A percentile compares a stretch with the other conserved stretches of the same genome.
These are phyloP conservation scores for Senna siamea DNA, from an alignment of 306 rosid species.

Conservation along the genomic window DNA sequence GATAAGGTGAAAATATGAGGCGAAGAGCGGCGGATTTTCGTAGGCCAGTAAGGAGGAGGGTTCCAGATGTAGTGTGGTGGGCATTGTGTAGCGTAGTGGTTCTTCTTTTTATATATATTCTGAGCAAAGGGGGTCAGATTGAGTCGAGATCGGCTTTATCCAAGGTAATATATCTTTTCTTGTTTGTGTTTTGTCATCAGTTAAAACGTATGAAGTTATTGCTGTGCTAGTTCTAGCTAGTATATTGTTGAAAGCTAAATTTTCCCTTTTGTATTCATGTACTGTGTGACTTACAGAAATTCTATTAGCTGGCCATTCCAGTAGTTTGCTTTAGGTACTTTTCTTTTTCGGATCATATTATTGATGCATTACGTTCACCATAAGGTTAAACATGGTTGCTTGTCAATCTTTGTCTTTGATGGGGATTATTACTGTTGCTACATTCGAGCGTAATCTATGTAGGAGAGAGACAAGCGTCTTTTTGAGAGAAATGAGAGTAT, in stretches of 20 bases:
- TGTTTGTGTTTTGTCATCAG: neutral
- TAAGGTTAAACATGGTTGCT: neutral
- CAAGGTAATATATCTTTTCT: slow-evolving; percentile 46
- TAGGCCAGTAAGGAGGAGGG: slow-evolving; percentile 75
- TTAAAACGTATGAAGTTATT: neutral
- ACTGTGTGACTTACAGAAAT: slow-evolving; percentile 7
- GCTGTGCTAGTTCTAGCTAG: too few relatives aligned
- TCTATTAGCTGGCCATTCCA: neutral
- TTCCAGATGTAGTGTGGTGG: slow-evolving; percentile 76
- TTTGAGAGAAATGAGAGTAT: neutral
- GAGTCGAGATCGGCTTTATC: slow-evolving; percentile 70
- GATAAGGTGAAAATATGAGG: slow-evolving; percentile 56
- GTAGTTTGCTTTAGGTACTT: slow-evolving; percentile 14
- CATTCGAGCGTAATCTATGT: slow-evolving; percentile 5
- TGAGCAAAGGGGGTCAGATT: slow-evolving; percentile 72
- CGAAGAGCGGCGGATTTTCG: slow-evolving; percentile 80
- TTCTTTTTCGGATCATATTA: neutral
- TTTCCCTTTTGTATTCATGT: neutral
- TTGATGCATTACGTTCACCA: neutral
- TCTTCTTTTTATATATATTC: slow-evolving; percentile 68
- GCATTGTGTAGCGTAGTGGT: slow-evolving; percentile 65
- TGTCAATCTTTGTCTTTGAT: slow-evolving; percentile 15
- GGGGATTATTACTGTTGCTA: neutral
- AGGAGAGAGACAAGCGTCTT: neutral
- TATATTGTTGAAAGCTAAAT: too few relatives aligned